phyloP scores from a whole-genome alignment of 108 stramenopile species.

The Cylindrotheca closterium region DNA sequence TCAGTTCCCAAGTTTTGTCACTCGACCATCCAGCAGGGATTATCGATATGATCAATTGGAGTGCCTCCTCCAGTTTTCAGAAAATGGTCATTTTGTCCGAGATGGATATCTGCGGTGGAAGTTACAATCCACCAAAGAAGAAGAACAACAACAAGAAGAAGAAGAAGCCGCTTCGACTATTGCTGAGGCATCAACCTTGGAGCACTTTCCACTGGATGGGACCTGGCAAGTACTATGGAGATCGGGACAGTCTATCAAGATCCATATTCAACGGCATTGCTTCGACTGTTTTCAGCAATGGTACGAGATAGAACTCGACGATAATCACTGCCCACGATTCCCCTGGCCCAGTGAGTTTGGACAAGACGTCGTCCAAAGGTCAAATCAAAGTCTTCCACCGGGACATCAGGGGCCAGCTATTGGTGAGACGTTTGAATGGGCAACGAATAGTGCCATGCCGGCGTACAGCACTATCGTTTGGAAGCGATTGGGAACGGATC shows the following conservation, averaged over 20 bases:
- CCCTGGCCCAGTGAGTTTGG: neutral
- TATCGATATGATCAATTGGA: neutral
- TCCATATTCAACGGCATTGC: neutral
- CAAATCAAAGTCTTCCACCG: neutral
- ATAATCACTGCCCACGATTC: neutral
- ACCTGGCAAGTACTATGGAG: neutral
- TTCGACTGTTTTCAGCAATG: neutral
- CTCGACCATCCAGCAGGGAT: neutral
- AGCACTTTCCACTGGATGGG: neutral
- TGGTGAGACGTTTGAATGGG: neutral
- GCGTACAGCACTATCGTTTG: neutral
- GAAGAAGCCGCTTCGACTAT: no score
- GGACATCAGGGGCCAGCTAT: neutral
- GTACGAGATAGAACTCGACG: neutral
- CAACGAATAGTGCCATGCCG: neutral
- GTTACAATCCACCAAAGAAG: no score
- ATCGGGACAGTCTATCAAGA: neutral
- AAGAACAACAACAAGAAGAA: no score
- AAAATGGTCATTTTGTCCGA: slow-evolving; percentile 24
- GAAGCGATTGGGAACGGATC: neutral
- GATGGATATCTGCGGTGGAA: slow-evolving; percentile 17
- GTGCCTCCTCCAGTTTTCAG: slow-evolving; percentile 27
- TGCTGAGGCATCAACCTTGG: no score
- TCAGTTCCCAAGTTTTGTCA: neutral
- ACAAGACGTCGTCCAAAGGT: neutral